These are phyloP conservation scores for Teunomyces pallodes DNA, from an alignment of 805 yeast genomes.

Conservation along the genomic window DNA sequence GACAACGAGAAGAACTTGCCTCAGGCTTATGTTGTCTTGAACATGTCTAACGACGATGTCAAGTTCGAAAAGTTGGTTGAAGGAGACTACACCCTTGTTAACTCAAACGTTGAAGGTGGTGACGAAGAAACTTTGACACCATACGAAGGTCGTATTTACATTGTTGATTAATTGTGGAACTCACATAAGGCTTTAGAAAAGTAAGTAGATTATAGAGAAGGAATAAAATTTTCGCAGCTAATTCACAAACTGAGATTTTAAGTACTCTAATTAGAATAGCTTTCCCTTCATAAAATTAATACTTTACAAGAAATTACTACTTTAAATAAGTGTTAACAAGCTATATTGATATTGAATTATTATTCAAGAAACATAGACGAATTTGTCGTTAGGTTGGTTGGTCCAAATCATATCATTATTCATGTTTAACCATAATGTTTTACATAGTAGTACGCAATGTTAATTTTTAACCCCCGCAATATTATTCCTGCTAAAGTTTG, in stretches of 20 bases:
- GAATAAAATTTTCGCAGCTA: neutral
- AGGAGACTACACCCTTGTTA: constrained; percentile 28
- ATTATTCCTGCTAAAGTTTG: too few relatives aligned
- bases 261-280: too few relatives aligned
- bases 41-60: constrained; percentile 36
- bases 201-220: neutral
- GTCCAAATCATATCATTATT: too few relatives aligned
- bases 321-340: too few relatives aligned
- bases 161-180: constrained; percentile 11
- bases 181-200: neutral
- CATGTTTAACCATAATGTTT: too few relatives aligned
- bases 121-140: constrained; percentile 32
- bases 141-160: constrained; percentile 46
- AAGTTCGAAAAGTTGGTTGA: constrained; percentile 27
- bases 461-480: too few relatives aligned
- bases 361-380: too few relatives aligned
- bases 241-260: neutral
- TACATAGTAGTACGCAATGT: too few relatives aligned
- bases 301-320: too few relatives aligned
- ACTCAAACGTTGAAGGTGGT: constrained; percentile 26
- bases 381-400: too few relatives aligned
- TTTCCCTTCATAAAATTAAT: too few relatives aligned
- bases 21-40: constrained; percentile 38
- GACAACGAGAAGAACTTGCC: constrained; percentile 17
- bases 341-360: too few relatives aligned